Evolutionary conservation across 2,329 filamentous ascomycete species (phyloP), one percentile per base, ranked within the genome.

Genomic region (Ophiostoma piceae): DNA sequence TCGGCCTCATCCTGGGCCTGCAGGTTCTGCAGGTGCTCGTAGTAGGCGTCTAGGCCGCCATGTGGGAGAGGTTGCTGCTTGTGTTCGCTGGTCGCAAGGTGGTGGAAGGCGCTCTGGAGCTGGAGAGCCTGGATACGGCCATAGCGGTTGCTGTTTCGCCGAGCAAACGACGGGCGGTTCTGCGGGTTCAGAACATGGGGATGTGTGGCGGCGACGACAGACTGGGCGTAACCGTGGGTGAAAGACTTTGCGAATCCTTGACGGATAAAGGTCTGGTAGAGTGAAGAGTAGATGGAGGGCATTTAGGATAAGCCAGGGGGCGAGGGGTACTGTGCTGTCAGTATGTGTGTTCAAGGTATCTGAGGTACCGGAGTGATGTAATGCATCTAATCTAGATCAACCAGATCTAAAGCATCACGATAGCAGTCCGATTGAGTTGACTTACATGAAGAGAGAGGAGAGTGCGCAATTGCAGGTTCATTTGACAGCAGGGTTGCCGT

Each of bases 221-320:
- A 97, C 80, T 98, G 94, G 76, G 94, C 94, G 87, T 97, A 98
- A 82, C 94, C 94, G 87, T 98, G 92, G 80, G 92, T 94, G 80
- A 98, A 91, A 78, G 94, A 93, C 84, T 98, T 98, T 79, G 92
- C 90, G 83, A 97, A 91, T 90, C 92, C 94, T 87, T 94, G 92
- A 85, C 95, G 94, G 88, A 96, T 92, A 85, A 98, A 92, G 84
- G 86, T 89, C 82, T 87, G 85, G 81, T 88, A 89, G 74, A 90
- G 82, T 78, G 85, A 87, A 73, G 87, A 88, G 80, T 88, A 89
- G 77, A 88, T 87, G 79, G 85, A 84, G 82, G 87, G 88, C 94
- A 97, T 98, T 96, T 96, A 97, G 92, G 86, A 88, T 80, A 87
- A 83, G 79, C 89, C 87, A 80, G 80, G 81, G 76, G 84, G 84